A percentile compares a stretch with the other conserved stretches of the same genome.
phyloP scores from a whole-genome alignment of 306 rosid species.

The Rosa multiflora region DNA sequence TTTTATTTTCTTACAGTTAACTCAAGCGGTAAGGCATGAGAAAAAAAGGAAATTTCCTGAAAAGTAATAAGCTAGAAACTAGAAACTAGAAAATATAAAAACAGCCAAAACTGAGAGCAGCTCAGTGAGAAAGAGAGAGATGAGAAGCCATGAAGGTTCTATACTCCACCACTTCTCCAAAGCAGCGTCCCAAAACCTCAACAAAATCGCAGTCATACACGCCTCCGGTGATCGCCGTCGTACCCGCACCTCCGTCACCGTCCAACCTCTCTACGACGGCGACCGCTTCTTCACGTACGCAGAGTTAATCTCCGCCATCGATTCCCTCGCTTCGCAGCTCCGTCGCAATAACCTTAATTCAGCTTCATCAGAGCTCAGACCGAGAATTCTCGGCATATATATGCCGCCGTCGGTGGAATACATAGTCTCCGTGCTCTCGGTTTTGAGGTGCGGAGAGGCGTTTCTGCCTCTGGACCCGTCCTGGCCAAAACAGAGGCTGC shows the following conservation, averaged over 20 bases:
- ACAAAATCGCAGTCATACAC: constrained; percentile 64
- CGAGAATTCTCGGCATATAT: constrained; percentile 72
- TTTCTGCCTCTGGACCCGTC: constrained; percentile 83
- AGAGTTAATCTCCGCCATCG: constrained; percentile 46
- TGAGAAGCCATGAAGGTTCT: too few relatives aligned
- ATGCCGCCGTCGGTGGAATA: constrained; percentile 80
- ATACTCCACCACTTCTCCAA: constrained; percentile 63
- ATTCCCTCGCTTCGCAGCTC: constrained; percentile 46
- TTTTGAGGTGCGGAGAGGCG: constrained; percentile 69
- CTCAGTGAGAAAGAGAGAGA: too few relatives aligned
- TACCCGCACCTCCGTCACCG: background rate
- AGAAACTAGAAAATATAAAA: too few relatives aligned
- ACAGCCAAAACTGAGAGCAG: too few relatives aligned
- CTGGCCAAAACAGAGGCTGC: constrained; percentile 72
- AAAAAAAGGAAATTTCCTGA: too few relatives aligned
- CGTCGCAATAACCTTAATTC: background rate
- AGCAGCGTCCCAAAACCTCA: constrained; percentile 48
- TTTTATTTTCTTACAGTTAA: too few relatives aligned
- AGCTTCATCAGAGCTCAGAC: constrained; percentile 20
- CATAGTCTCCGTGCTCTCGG: constrained; percentile 70
- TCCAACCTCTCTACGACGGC: constrained; percentile 26
- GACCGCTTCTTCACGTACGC: constrained; percentile 72
- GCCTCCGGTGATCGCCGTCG: constrained; percentile 50
- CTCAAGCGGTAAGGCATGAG: too few relatives aligned
- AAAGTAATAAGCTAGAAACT: too few relatives aligned